Conservation (phyloP, 2,329 filamentous ascomycete species). For the Fusarium udum region DNA sequence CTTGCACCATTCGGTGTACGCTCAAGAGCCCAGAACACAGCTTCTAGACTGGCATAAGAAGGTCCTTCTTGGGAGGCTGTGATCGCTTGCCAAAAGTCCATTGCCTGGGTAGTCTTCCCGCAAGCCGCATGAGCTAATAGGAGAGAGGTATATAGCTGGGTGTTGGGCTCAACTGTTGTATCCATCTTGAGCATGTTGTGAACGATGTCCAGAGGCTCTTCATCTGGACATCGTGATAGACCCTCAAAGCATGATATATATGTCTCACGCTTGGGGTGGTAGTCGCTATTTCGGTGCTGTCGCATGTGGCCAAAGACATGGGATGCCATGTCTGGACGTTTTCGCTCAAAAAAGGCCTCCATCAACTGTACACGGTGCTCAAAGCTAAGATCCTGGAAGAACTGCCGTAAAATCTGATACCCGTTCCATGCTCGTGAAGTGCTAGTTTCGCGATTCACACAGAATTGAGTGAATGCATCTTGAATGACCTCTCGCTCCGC, state of each 20-base stretch:
- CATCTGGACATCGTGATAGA: conserved; percentile 64
- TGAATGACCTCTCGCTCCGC: conserved; percentile 74
- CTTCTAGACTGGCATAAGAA: conserved; percentile 79
- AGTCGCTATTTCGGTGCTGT: conserved; percentile 69
- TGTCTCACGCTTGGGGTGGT: conserved; percentile 75
- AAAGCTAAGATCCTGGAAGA: conserved; percentile 73
- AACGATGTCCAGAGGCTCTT: conserved; percentile 75
- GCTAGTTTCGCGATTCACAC: conserved; percentile 68
- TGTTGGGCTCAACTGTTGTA: conserved; percentile 78
- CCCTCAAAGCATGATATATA: conserved; percentile 84
- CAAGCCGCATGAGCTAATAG: conserved; percentile 86
- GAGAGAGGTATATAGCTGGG: conserved; percentile 80
- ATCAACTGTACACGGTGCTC: conserved; percentile 77
- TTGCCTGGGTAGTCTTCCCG: conserved; percentile 70
- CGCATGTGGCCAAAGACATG: conserved; percentile 95
- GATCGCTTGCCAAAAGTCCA: conserved; percentile 87
- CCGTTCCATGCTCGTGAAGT: conserved; percentile 72
- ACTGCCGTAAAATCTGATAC: conserved; percentile 72
- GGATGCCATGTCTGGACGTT: conserved; percentile 83
- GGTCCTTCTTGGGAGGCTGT: conserved; percentile 87
- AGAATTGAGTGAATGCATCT: conserved; percentile 73
- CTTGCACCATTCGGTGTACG: conserved; percentile 65
- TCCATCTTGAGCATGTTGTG: conserved; percentile 98
- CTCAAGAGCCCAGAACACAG: conserved; percentile 84
- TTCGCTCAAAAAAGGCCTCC: conserved; percentile 80